These are phyloP conservation scores for Sphaerulina musiva DNA, from an alignment of 2,329 filamentous ascomycete genomes.

Conservation along the genomic window DNA sequence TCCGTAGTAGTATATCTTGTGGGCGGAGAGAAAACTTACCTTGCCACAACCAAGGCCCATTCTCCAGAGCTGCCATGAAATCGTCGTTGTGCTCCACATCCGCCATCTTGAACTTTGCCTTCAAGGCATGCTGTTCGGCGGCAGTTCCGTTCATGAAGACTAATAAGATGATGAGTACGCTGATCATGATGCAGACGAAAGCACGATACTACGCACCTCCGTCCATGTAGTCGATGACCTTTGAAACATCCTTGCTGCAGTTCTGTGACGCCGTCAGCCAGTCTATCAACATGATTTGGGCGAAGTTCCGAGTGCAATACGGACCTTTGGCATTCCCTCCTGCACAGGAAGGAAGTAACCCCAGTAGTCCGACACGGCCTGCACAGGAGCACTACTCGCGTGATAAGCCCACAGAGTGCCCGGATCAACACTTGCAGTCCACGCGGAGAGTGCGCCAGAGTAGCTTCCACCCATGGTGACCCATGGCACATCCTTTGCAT, in stretches of 20 bases:
- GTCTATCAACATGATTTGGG: no score
- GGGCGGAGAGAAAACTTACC: no score
- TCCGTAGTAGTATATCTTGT: no score
- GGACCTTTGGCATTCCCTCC: conserved; percentile 46
- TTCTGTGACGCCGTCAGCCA: conserved; percentile 35
- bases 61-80: conserved; percentile 48
- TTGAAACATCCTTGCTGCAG: conserved; percentile 49
- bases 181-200: no score
- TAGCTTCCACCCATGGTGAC: conserved; percentile 52
- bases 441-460: conserved; percentile 50
- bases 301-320: no score
- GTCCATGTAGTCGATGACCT: conserved; percentile 48
- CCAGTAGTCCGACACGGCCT: conserved; percentile 54
- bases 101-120: conserved; percentile 48
- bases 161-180: no score
- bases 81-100: conserved; percentile 49
- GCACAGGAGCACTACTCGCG: conserved; percentile 50
- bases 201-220: background rate
- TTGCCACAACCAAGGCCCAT: conserved; percentile 56
- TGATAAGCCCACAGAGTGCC: conserved; percentile 58
- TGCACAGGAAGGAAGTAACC: conserved; percentile 53
- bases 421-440: conserved; percentile 48
- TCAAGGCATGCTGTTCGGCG: conserved; percentile 39
- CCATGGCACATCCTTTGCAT: conserved; percentile 52
- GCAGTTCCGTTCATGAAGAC: conserved; percentile 28